phyloP scores from a whole-genome alignment of 768 basidiomycete species.

The Phylloporus sp. region DNA sequence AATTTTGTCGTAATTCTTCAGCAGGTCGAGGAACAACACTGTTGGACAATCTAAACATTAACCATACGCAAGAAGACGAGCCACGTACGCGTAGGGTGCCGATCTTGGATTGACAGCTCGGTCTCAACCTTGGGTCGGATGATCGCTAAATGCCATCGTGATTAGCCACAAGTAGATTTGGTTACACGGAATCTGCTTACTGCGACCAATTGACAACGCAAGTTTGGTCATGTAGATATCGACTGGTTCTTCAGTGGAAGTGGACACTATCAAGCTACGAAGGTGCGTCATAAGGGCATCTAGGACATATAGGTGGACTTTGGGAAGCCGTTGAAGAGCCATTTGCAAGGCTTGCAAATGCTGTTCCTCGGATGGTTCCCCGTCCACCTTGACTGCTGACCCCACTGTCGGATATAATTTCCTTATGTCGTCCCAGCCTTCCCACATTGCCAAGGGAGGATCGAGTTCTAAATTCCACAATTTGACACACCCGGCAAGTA shows the following conservation, averaged over 20 bases:
- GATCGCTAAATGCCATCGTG: constrained; percentile 46
- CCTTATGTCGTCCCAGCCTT: constrained; percentile 89
- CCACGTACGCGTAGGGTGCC: constrained; percentile 69
- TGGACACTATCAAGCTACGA: constrained; percentile 61
- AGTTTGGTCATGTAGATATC: constrained; percentile 86
- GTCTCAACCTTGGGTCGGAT: constrained; percentile 79
- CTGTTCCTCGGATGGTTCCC: constrained; percentile 50
- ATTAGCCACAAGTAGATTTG: not conserved
- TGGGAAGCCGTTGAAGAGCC: constrained; percentile 66
- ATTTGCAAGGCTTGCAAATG: constrained; percentile 56
- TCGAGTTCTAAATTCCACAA: constrained; percentile 90
- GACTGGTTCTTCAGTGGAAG: constrained; percentile 62
- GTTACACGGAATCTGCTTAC: constrained; percentile 42
- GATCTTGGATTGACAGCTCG: constrained; percentile 85
- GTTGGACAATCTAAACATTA: not conserved
- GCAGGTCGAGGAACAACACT: constrained; percentile 83
- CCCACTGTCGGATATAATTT: constrained; percentile 81
- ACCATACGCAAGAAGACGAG: not conserved
- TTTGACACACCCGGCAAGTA: constrained; percentile 81
- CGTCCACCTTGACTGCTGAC: constrained; percentile 47
- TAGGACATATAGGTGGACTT: constrained; percentile 75
- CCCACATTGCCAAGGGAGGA: constrained; percentile 79
- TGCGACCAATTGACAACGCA: constrained; percentile 78
- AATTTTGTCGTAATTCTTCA: constrained; percentile 68
- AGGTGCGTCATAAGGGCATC: constrained; percentile 76